Conservation (phyloP, 768 basidiomycete genomes). For the Trametes meyenii region DNA sequence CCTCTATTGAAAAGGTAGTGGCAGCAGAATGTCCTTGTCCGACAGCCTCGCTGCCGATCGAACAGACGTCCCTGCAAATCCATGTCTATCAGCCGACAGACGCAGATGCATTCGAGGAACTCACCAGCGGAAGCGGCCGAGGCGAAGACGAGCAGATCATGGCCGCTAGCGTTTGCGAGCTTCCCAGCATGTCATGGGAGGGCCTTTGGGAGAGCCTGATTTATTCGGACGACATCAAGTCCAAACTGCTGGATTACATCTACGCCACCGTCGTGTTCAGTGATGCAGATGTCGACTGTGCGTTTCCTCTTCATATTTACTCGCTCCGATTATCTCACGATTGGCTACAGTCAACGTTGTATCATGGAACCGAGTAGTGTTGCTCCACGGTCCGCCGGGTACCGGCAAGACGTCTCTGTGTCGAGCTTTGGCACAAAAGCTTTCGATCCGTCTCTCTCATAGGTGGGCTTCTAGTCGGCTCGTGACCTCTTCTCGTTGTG, state of each 20-base stretch:
- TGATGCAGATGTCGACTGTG: slow-evolving; percentile 84
- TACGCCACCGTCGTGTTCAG: slow-evolving; percentile 93
- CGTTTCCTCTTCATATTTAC: slow-evolving; percentile 34
- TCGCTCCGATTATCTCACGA: slow-evolving; percentile 3
- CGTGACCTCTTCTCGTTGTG: not conserved
- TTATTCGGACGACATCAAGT: slow-evolving; percentile 82
- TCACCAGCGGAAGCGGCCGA: slow-evolving; percentile 51
- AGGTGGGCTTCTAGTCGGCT: slow-evolving; percentile 49
- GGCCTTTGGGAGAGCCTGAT: slow-evolving; percentile 94
- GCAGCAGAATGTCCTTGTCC: slow-evolving; percentile 73
- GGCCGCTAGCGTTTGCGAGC: slow-evolving; percentile 87
- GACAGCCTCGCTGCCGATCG: slow-evolving; percentile 49
- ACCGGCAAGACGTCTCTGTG: slow-evolving; percentile 97
- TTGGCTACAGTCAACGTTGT: slow-evolving; percentile 78
- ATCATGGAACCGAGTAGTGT: slow-evolving; percentile 93
- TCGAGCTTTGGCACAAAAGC: slow-evolving; percentile 92
- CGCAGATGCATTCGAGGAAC: slow-evolving; percentile 71
- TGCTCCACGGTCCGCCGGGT: slow-evolving; percentile 96
- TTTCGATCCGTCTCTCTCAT: slow-evolving; percentile 87
- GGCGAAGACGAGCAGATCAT: slow-evolving; percentile 75
- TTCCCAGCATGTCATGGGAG: slow-evolving; percentile 83
- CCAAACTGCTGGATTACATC: slow-evolving; percentile 89
- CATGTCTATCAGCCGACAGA: slow-evolving; percentile 88
- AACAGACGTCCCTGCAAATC: slow-evolving; percentile 69
- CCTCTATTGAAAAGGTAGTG: slow-evolving; percentile 75